Percentiles rank a stretch among this genome's conserved stretches.
Evolutionary conservation across 352 stramenopile species (phyloP).

Genomic region (Salisapilia sapeloensis): DNA sequence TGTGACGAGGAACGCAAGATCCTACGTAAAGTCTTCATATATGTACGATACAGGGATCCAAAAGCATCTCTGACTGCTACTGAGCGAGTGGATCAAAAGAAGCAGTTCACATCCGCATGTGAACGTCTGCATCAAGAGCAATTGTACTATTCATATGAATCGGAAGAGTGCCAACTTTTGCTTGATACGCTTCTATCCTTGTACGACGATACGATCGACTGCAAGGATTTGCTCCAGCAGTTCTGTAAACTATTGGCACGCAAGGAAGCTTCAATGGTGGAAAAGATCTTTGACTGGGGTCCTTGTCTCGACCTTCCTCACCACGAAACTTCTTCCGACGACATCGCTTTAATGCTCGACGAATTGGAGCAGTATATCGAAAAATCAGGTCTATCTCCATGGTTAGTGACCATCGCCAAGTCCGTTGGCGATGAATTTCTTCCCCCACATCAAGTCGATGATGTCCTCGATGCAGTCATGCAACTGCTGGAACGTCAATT

Average conservation of each 20-base stretch:
- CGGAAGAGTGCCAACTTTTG: too few species aligned
- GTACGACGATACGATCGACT: too few species aligned
- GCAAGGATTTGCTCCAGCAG: not conserved
- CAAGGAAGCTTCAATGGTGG: constrained; percentile 6
- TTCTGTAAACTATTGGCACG: not conserved
- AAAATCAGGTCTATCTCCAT: constrained; percentile 10
- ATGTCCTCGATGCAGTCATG: constrained; percentile 25
- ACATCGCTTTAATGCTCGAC: constrained; percentile 27
- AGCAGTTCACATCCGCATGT: too few species aligned
- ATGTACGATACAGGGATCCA: too few species aligned
- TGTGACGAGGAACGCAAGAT: too few species aligned
- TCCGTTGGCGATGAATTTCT: constrained; percentile 61
- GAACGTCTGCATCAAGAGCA: too few species aligned
- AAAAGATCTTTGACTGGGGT: constrained; percentile 23
- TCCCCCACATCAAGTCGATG: constrained; percentile 33
- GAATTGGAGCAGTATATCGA: constrained; percentile 17
- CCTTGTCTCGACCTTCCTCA: constrained; percentile 52
- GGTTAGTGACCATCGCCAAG: constrained; percentile 70
- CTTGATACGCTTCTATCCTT: too few species aligned
- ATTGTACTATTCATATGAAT: too few species aligned
- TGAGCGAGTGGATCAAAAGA: too few species aligned
- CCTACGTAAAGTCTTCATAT: too few species aligned
- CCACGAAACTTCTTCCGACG: constrained; percentile 29
- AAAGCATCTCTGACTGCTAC: too few species aligned
- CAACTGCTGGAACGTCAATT: constrained; percentile 19